Evolutionary conservation across 164 flowering plant genomes (phyloP).

Genomic region (Cinnamomum chago): DNA sequence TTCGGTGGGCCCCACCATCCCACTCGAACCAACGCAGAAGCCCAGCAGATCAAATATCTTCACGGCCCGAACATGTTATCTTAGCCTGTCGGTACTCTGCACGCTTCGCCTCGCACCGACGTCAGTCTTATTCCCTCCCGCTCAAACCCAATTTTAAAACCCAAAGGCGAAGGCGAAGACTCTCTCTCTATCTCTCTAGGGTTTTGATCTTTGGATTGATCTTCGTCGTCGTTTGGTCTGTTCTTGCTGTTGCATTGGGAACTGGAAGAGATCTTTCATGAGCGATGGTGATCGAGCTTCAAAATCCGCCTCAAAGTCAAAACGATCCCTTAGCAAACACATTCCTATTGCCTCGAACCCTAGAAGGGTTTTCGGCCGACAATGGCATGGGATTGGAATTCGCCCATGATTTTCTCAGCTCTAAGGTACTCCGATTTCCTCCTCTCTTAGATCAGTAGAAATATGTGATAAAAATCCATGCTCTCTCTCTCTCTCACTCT

Average conservation of each 20-base stretch:
- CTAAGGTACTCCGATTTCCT: not conserved
- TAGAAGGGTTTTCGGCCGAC: not conserved
- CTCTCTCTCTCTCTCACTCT: not conserved
- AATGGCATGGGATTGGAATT: not conserved
- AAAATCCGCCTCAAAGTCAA: not conserved
- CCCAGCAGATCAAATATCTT: no score
- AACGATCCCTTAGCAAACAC: slow-evolving; percentile 1
- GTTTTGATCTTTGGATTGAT: no score
- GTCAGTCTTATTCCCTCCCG: no score
- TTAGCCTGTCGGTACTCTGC: no score
- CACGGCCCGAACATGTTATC: no score
- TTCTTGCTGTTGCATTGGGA: not conserved
- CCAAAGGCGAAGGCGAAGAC: no score
- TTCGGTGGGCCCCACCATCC: no score
- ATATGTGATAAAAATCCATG: not conserved
- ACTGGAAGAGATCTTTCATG: not conserved
- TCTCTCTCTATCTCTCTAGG: no score
- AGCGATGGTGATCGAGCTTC: not conserved
- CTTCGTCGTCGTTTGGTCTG: no score
- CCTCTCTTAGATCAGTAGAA: not conserved
- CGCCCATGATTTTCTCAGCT: not conserved
- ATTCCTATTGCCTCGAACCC: not conserved
- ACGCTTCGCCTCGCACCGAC: no score
- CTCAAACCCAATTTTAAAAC: no score
- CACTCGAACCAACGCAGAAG: no score